A percentile compares a stretch with the other conserved stretches of the same genome.
phyloP scores from a whole-genome alignment of 2,329 filamentous ascomycete species.

The Colletotrichum sp. region DNA sequence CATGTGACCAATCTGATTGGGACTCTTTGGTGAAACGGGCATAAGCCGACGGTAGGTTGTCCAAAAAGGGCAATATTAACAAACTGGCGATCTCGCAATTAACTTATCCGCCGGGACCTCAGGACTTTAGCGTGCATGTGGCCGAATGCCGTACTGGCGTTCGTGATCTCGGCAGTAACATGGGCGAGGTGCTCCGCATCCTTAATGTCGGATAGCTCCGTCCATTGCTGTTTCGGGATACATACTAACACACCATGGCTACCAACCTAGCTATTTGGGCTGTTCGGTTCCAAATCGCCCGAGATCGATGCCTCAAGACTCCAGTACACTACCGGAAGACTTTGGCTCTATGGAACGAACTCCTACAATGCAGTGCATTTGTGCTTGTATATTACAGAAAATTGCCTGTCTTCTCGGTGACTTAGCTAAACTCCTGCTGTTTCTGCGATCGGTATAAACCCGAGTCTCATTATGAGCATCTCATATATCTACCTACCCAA shows the following conservation, averaged over 20 bases:
- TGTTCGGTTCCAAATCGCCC: neutral
- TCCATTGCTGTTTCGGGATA: neutral
- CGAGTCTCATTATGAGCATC: neutral
- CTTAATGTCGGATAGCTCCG: neutral
- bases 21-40: neutral
- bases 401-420: accelerated
- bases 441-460: neutral
- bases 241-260: neutral
- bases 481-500: neutral
- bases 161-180: neutral
- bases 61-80: neutral
- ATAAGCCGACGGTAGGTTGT: accelerated
- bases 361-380: neutral
- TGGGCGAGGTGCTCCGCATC: neutral
- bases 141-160: accelerated
- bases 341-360: neutral
- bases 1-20: neutral
- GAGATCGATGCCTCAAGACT: neutral
- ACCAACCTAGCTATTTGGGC: neutral
- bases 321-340: accelerated
- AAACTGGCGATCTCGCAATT: neutral
- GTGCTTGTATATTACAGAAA: neutral
- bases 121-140: neutral
- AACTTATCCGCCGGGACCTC: neutral
- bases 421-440: neutral